Evolutionary conservation across 2,329 filamentous ascomycete genomes (phyloP).

Genomic region (Pyricularia pennisetigena): DNA sequence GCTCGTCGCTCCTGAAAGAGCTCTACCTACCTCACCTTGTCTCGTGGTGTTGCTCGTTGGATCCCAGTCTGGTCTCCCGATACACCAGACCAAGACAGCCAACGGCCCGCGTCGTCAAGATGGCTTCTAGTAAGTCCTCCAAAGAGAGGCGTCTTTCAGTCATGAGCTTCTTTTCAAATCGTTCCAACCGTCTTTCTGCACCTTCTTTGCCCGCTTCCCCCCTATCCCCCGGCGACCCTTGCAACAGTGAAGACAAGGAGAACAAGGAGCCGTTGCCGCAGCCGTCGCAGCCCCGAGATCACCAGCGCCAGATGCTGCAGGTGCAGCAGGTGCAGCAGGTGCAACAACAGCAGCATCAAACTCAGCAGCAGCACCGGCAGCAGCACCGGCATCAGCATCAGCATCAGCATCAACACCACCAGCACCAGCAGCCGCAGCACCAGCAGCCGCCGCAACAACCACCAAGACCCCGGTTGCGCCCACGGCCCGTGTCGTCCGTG

Average conservation of each 20-base stretch:
- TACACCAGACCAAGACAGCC: neutral
- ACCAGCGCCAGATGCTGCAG: neutral
- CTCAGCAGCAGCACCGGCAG: neutral
- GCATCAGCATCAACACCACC: neutral
- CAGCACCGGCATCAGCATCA: neutral
- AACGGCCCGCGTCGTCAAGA: neutral
- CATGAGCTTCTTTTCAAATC: conserved; percentile 2
- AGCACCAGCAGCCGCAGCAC: neutral
- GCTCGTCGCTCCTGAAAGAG: neutral
- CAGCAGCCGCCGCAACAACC: neutral
- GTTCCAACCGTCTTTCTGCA: conserved; percentile 1
- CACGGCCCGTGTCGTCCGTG: neutral
- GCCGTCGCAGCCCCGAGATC: neutral
- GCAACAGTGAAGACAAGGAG: neutral
- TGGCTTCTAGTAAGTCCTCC: conserved; percentile 5
- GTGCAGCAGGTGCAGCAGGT: neutral
- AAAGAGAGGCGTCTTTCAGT: conserved; percentile 3
- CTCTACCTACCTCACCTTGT: neutral
- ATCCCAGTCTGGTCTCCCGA: neutral
- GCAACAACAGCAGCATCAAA: too few species aligned
- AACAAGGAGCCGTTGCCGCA: neutral
- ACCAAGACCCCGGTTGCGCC: neutral
- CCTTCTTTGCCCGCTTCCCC: conserved; percentile 1
- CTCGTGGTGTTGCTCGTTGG: neutral
- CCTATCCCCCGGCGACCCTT: neutral